Conservation (phyloP, 805 yeast species). For the Debaryomyces castellii region DNA sequence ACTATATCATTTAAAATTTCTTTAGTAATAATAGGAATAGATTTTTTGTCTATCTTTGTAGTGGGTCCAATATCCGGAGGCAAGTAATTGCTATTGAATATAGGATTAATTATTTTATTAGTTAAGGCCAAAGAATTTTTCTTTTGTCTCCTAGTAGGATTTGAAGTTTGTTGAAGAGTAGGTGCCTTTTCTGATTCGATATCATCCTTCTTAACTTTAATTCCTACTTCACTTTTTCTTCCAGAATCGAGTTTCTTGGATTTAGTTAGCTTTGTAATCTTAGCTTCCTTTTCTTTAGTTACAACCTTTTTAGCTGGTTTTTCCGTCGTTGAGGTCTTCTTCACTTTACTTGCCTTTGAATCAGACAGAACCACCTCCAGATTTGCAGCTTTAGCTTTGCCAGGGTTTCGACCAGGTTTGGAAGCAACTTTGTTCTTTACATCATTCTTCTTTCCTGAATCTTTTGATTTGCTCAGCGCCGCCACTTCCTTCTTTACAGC, state of each 20-base stretch:
- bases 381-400: background rate
- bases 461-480: background rate
- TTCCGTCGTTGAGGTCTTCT: background rate
- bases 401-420: background rate
- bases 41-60: conserved; percentile 19
- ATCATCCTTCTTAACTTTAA: conserved; percentile 5
- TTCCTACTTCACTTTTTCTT: background rate
- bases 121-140: conserved; percentile 2
- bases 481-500: background rate
- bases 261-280: background rate
- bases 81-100: conserved; percentile 20
- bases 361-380: background rate
- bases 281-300: background rate
- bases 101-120: conserved; percentile 17
- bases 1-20: conserved; percentile 11
- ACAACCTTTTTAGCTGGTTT: background rate
- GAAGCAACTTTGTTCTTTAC: background rate
- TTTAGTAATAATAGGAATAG: conserved; percentile 8
- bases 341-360: background rate
- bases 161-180: background rate
- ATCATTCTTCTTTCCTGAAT: background rate
- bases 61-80: conserved; percentile 9
- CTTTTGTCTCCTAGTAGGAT: conserved; percentile 10
- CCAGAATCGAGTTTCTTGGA: background rate
- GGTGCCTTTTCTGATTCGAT: background rate